Evolutionary conservation across 257 asterid genomes (phyloP), one percentile per base, ranked within the genome.

Genomic region (Solanum gandarillasii): DNA sequence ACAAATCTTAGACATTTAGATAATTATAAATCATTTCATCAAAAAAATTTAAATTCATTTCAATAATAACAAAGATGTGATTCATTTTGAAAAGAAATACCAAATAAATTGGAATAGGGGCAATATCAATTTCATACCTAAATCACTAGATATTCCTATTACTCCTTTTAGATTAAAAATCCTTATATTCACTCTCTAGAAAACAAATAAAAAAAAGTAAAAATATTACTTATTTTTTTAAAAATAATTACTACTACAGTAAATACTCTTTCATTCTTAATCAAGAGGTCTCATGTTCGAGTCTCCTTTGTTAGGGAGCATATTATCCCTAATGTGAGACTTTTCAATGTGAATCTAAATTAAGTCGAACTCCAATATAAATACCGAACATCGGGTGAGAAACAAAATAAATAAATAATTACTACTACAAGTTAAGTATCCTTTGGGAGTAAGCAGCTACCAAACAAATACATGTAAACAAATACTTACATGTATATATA

Each of bases 261-360:
- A 52, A 52, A 52, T 52, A 16, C 8, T 16, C 9, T 0, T 52
- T 6, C 3, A 52, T 52, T 7, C 4, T 52, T 52, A 16, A 16
- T 1, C 9, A 52, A 52, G 0, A 6, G 0, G 1, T 52, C 62
- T 52, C 62, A 52, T 2, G 4, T 16, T 16, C 3, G 23, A 16
- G 4, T 16, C 3, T 1, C 8, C 9, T 52, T 52, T 52, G 0
- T 6, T 16, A 6, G 1, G 4, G 1, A 52, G 4, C 0, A 2
- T 16, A 6, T 52, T 52, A 52, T 16, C 1, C 0, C 8, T 16
- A 52, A 16, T 16, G 0, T 16, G 23, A 2, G 3, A 52, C 1
- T 52, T 2, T 13, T 4, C 0, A 1, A 46, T 5, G 1, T 46
- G 0, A 46, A 46, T 5, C 0, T 14, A 46, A 2, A 46, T 46